Conservation (phyloP, 495 filamentous ascomycete species). For the Trichoderma virens region DNA sequence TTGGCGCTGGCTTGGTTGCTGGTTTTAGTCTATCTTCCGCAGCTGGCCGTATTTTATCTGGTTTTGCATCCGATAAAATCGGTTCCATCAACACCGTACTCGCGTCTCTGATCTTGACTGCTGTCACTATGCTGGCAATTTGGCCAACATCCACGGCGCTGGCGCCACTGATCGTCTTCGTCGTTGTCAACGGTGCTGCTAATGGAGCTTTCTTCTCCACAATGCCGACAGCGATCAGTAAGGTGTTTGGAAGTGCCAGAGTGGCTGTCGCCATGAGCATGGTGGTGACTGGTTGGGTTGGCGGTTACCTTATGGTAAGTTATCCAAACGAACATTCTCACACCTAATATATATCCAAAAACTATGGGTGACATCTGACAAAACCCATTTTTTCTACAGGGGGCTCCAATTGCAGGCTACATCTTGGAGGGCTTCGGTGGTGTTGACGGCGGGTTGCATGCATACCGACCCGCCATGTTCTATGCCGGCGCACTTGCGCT, state of each 20-base stretch:
- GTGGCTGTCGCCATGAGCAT: constrained; percentile 54
- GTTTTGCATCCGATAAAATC: constrained; percentile 42
- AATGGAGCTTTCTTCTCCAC: constrained; percentile 54
- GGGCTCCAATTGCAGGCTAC: constrained; percentile 52
- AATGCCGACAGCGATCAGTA: constrained; percentile 53
- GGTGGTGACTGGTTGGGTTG: constrained; percentile 53
- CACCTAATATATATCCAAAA: constrained; percentile 12
- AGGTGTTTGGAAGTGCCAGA: constrained; percentile 46
- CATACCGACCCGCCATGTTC: constrained; percentile 52
- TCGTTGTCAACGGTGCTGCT: constrained; percentile 45
- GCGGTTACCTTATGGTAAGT: constrained; percentile 48
- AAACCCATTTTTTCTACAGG: constrained; percentile 22
- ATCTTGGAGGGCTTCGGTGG: constrained; percentile 48
- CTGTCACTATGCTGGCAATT: constrained; percentile 46
- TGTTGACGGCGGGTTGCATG: constrained; percentile 32
- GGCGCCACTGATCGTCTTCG: constrained; percentile 44
- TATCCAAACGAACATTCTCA: too few relatives aligned
- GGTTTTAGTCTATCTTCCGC: constrained; percentile 51
- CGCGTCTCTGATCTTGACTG: constrained; percentile 29
- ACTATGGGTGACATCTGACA: constrained; percentile 11
- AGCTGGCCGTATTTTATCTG: constrained; percentile 41
- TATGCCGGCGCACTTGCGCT: constrained; percentile 42
- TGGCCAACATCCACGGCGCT: constrained; percentile 49
- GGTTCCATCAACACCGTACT: constrained; percentile 45
- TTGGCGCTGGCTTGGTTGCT: constrained; percentile 46